phyloP scores from a whole-genome alignment of 2,329 filamentous ascomycete species.

The Corinectria fuckeliana region DNA sequence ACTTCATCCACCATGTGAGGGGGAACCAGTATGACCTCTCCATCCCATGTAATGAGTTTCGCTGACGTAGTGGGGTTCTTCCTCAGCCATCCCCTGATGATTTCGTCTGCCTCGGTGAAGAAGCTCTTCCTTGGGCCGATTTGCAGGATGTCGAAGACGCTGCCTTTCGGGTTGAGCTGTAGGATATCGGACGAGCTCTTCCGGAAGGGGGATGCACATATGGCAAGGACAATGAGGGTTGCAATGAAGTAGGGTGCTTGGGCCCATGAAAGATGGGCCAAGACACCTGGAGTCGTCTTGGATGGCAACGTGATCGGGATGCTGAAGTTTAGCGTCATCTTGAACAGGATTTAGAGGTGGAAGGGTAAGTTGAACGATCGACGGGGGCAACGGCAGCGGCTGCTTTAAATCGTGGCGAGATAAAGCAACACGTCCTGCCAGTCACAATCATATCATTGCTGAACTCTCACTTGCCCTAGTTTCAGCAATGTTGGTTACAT shows the following conservation, averaged over 20 bases:
- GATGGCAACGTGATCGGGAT: background rate
- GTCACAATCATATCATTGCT: background rate
- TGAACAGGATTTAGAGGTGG: background rate
- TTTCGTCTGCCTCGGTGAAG: background rate
- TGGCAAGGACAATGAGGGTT: background rate
- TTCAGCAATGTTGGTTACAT: background rate
- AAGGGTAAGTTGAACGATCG: background rate
- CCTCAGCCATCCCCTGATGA: background rate
- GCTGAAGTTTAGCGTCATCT: background rate
- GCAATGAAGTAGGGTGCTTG: background rate
- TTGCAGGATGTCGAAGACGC: background rate
- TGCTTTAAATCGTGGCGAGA: background rate
- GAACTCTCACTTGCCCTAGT: background rate
- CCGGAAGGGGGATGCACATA: background rate
- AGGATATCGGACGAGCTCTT: background rate
- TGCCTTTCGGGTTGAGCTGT: background rate
- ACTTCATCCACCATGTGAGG: constrained; percentile 12
- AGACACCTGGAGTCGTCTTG: background rate
- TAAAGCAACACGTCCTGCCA: background rate
- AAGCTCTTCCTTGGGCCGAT: background rate
- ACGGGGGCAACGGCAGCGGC: background rate
- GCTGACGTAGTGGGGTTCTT: background rate
- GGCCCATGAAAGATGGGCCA: background rate
- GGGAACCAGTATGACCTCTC: constrained; percentile 3
- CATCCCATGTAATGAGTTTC: constrained; percentile 5